A percentile compares a stretch with the other conserved stretches of the same genome.
Evolutionary conservation across 1,284 basidiomycete species (phyloP).

Genomic region (Cryptococcus hybrid): DNA sequence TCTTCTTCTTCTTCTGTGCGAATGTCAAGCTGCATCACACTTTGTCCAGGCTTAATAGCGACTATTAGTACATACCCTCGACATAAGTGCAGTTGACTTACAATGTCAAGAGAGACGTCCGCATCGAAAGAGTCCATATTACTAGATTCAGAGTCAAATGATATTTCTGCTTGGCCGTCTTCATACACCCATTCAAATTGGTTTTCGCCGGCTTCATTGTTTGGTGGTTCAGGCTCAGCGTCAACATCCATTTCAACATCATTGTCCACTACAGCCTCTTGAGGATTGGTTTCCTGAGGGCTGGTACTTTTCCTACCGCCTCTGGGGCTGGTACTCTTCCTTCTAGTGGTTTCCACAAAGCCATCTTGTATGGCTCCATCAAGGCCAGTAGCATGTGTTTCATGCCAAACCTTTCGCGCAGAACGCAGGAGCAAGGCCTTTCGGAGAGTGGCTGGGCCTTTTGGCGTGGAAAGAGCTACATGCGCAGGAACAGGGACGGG

Average conservation of each 20-base stretch:
- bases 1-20: conserved; percentile 12
- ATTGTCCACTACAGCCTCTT: neutral
- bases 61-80: neutral
- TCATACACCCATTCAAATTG: conserved; percentile 31
- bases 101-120: conserved; percentile 35
- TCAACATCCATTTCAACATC: conserved; percentile 1
- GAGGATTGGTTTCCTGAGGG: neutral
- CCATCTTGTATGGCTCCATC: conserved; percentile 37
- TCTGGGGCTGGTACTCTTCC: conserved; percentile 32
- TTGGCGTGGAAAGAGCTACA: conserved; percentile 33
- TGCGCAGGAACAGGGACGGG: conserved; percentile 22
- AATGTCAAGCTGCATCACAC: conserved; percentile 16
- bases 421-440: conserved; percentile 42
- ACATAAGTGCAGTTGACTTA: conserved; percentile 14
- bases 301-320: conserved; percentile 22
- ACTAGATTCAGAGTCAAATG: conserved; percentile 35
- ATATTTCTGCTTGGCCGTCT: conserved; percentile 22
- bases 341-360: conserved; percentile 21
- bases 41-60: conserved; percentile 21
- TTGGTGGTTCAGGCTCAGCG: conserved; percentile 6
- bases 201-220: neutral
- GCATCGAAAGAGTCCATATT: conserved; percentile 29
- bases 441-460: conserved; percentile 36
- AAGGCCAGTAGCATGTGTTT: conserved; percentile 27
- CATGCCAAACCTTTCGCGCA: conserved; percentile 43